Conservation (phyloP, 2,329 filamentous ascomycete species). For the Pseudogymnoascus sp. region DNA sequence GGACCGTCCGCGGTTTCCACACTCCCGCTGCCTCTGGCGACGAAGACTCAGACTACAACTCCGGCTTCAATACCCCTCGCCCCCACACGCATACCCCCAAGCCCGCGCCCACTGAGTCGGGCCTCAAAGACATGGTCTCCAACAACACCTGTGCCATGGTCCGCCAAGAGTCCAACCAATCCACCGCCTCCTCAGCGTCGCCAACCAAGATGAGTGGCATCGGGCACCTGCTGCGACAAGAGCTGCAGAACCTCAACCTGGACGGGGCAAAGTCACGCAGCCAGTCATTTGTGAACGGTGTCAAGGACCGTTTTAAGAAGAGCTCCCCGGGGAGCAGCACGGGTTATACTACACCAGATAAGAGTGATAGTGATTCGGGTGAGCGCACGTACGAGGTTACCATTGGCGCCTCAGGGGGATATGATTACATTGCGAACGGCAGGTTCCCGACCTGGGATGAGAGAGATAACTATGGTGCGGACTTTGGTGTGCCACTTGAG, state of each 20-base stretch:
- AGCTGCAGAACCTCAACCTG: constrained; percentile 65
- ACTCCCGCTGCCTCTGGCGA: constrained; percentile 39
- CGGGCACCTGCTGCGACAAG: constrained; percentile 68
- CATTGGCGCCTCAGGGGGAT: constrained; percentile 67
- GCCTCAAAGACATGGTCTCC: constrained; percentile 31
- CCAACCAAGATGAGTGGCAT: constrained; percentile 60
- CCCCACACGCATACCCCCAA: constrained; percentile 14
- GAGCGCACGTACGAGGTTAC: constrained; percentile 77
- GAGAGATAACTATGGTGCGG: constrained; percentile 22
- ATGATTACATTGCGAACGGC: constrained; percentile 49
- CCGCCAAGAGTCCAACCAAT: constrained; percentile 44
- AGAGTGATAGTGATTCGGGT: constrained; percentile 53
- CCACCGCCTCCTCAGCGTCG: constrained; percentile 30
- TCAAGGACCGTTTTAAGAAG: constrained; percentile 34
- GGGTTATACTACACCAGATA: constrained; percentile 25
- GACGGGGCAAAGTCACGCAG: constrained; percentile 35
- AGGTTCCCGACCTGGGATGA: constrained; percentile 19
- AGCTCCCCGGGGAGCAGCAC: constrained; percentile 35
- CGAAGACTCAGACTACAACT: constrained; percentile 43
- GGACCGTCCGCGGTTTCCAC: constrained; percentile 27
- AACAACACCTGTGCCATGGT: constrained; percentile 39
- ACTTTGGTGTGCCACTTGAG: constrained; percentile 31
- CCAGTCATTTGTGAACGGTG: constrained; percentile 50
- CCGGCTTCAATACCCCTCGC: constrained; percentile 31
- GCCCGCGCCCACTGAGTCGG: constrained; percentile 26